A percentile compares a stretch with the other conserved stretches of the same genome.
phyloP scores from a whole-genome alignment of 805 yeast species.

The Lipomyces sp. region DNA sequence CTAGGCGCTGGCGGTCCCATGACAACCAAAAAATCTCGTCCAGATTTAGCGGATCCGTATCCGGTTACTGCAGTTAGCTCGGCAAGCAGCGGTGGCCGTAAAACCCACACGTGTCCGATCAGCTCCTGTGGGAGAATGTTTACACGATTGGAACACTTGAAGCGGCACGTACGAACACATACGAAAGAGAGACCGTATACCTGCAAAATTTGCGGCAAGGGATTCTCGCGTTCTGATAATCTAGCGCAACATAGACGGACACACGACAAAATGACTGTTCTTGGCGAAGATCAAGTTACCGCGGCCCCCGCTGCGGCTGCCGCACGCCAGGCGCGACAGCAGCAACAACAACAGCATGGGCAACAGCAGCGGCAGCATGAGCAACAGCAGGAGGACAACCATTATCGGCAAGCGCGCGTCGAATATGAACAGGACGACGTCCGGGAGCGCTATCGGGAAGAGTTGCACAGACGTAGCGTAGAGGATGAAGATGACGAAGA shows the following conservation, averaged over 20 bases:
- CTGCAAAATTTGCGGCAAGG: constrained; percentile 33
- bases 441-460: constrained; percentile 14
- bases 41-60: constrained; percentile 7
- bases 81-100: constrained; percentile 22
- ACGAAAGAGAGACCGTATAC: constrained; percentile 37
- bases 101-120: constrained; percentile 35
- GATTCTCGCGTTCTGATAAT: constrained; percentile 36
- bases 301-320: constrained; percentile 24
- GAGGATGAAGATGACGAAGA: constrained; percentile 16
- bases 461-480: not conserved
- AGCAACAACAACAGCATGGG: constrained; percentile 32
- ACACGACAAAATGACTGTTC: constrained; percentile 33
- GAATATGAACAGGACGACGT: not conserved
- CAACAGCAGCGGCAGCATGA: constrained; percentile 33
- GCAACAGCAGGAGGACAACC: constrained; percentile 29
- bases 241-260: constrained; percentile 37
- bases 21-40: constrained; percentile 13
- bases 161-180: constrained; percentile 38
- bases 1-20: constrained; percentile 1
- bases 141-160: constrained; percentile 34
- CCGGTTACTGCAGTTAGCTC: constrained; percentile 13
- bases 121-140: constrained; percentile 35
- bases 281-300: constrained; percentile 29
- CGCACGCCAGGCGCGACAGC: constrained; percentile 32
- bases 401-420: constrained; percentile 10